Conservation (phyloP, 805 yeast species). For the Spathaspora sp. region DNA sequence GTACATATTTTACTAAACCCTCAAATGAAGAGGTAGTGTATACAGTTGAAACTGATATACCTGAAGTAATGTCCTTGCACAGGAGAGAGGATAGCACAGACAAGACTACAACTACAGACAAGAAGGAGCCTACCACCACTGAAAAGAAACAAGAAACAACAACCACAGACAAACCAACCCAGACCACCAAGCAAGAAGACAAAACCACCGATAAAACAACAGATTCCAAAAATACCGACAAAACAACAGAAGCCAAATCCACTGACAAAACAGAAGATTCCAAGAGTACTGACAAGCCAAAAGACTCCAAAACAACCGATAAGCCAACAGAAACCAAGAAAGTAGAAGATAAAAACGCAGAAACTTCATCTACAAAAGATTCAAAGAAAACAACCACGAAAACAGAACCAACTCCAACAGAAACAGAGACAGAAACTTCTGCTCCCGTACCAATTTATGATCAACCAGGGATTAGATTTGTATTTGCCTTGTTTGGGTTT, state of each 20-base stretch:
- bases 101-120: neutral
- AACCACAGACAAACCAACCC: neutral
- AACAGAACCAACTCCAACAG: neutral
- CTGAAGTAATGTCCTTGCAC: neutral
- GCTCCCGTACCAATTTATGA: conserved; percentile 12
- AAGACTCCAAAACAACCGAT: neutral
- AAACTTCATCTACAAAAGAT: neutral
- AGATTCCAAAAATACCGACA: neutral
- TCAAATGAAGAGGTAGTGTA: neutral
- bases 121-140: neutral
- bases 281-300: conserved; percentile 1
- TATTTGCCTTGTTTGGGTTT: conserved; percentile 32
- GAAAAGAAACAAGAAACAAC: neutral
- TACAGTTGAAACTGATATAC: neutral
- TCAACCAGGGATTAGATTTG: conserved; percentile 27
- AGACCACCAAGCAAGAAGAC: neutral
- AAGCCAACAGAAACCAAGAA: neutral
- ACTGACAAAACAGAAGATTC: neutral
- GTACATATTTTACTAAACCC: neutral
- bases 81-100: neutral
- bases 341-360: too few species aligned
- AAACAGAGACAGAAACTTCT: neutral
- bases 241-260: neutral
- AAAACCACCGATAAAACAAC: neutral
- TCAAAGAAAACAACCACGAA: neutral